phyloP scores from a whole-genome alignment of 2,329 filamentous ascomycete species.

The Diaporthe citri region DNA sequence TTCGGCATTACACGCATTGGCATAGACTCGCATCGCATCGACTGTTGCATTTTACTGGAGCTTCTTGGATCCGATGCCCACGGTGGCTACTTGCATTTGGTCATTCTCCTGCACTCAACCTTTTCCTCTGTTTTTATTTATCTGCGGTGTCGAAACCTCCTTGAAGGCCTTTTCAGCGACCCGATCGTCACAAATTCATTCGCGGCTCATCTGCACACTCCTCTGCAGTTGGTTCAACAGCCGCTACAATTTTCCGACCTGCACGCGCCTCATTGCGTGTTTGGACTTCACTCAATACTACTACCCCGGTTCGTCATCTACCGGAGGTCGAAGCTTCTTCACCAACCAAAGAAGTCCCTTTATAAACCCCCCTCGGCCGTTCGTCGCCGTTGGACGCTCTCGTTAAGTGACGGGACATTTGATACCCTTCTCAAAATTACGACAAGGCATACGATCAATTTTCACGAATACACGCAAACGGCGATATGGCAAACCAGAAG shows the following conservation, averaged over 20 bases:
- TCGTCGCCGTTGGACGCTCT: conserved; percentile 18
- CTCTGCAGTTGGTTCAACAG: conserved; percentile 22
- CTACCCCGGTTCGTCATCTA: conserved; percentile 37
- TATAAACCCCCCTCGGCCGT: background rate
- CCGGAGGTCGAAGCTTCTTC: conserved; percentile 30
- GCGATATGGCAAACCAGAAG: conserved; percentile 29
- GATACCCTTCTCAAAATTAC: conserved; percentile 30
- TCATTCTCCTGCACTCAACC: conserved; percentile 27
- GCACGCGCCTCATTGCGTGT: conserved; percentile 23
- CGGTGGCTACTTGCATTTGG: conserved; percentile 39
- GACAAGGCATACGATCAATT: conserved; percentile 32
- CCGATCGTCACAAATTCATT: conserved; percentile 15
- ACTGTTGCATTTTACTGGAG: conserved; percentile 43
- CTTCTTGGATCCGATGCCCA: conserved; percentile 45
- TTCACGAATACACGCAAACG: conserved; percentile 31
- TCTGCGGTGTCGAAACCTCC: conserved; percentile 16
- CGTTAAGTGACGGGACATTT: conserved; percentile 32
- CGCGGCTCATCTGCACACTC: conserved; percentile 24
- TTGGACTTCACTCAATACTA: conserved; percentile 26
- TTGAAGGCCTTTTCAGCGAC: conserved; percentile 24
- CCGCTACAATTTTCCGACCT: conserved; percentile 29
- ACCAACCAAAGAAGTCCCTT: conserved; percentile 26
- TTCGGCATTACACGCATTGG: conserved; percentile 48
- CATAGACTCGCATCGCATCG: conserved; percentile 45
- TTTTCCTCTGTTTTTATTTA: conserved; percentile 32